These are phyloP conservation scores for Colletotrichum sp. DNA, from an alignment of 2,329 filamentous ascomycete species.

Conservation along the genomic window DNA sequence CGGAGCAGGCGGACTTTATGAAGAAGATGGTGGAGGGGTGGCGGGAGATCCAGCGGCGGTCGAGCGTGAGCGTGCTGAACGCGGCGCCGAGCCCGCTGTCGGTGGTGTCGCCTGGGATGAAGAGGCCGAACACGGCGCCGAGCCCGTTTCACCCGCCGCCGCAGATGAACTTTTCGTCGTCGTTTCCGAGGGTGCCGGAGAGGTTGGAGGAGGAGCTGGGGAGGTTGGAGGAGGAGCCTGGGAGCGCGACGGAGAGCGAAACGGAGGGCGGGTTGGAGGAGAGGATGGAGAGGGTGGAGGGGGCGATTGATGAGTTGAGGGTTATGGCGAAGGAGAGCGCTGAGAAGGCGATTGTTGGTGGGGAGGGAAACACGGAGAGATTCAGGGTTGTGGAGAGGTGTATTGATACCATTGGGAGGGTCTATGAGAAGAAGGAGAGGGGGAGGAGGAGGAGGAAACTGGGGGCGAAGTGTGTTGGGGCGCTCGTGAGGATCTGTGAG, in stretches of 20 bases:
- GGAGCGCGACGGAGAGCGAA: background rate
- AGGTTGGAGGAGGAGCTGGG: background rate
- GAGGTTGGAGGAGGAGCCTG: background rate
- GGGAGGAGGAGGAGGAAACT: background rate
- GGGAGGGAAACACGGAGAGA: background rate
- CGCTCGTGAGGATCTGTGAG: conserved; percentile 11
- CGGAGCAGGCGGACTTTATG: conserved; percentile 16
- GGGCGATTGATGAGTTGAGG: conserved; percentile 5
- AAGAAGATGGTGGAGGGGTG: conserved; percentile 17
- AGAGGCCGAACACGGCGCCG: conserved; percentile 11
- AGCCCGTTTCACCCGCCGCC: background rate
- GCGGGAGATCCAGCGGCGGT: conserved; percentile 12
- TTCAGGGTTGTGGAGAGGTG: conserved; percentile 6
- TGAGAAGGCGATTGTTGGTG: background rate
- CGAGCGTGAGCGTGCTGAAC: background rate
- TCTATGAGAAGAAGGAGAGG: conserved; percentile 2
- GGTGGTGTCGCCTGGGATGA: background rate
- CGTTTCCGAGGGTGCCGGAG: conserved; percentile 4
- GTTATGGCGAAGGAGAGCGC: conserved; percentile 6
- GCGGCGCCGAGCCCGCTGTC: background rate
- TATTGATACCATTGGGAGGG: conserved; percentile 10
- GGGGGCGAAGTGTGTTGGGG: background rate
- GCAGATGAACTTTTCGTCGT: conserved; percentile 8
- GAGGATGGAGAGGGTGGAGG: background rate
- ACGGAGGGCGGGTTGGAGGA: background rate